These are phyloP conservation scores for Aspergillus niger DNA, from an alignment of 2,329 filamentous ascomycete species.

Conservation along the genomic window DNA sequence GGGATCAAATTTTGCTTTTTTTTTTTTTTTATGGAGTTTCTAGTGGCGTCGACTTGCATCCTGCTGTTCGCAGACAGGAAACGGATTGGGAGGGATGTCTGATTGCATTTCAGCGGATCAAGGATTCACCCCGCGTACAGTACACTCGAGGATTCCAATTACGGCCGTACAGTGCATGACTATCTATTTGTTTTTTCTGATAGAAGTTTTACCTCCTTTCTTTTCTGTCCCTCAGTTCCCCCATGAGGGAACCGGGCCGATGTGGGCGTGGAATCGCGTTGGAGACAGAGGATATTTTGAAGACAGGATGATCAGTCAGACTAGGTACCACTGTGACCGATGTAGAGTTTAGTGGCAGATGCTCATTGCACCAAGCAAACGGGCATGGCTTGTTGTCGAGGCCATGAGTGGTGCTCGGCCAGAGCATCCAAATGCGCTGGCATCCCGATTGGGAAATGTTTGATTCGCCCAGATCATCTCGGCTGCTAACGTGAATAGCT, in stretches of 20 bases:
- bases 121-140: constrained; percentile 13
- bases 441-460: neutral
- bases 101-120: constrained; percentile 26
- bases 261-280: neutral
- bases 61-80: constrained; percentile 5
- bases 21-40: constrained; percentile 13
- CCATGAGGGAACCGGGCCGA: too few relatives aligned
- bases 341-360: too few relatives aligned
- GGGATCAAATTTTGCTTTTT: neutral
- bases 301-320: neutral
- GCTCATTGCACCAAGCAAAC: neutral
- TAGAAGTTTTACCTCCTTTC: neutral
- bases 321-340: too few relatives aligned
- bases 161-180: constrained; percentile 4
- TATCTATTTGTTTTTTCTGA: neutral
- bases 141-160: constrained; percentile 10
- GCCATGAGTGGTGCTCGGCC: neutral
- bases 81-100: constrained; percentile 21
- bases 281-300: neutral
- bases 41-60: constrained; percentile 15
- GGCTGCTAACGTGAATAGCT: neutral
- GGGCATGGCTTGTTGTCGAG: neutral
- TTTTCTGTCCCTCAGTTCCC: neutral
- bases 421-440: neutral
- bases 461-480: neutral